Conservation (phyloP, 192 early-diverging fungal species). For the Backusella tuberculispora region DNA sequence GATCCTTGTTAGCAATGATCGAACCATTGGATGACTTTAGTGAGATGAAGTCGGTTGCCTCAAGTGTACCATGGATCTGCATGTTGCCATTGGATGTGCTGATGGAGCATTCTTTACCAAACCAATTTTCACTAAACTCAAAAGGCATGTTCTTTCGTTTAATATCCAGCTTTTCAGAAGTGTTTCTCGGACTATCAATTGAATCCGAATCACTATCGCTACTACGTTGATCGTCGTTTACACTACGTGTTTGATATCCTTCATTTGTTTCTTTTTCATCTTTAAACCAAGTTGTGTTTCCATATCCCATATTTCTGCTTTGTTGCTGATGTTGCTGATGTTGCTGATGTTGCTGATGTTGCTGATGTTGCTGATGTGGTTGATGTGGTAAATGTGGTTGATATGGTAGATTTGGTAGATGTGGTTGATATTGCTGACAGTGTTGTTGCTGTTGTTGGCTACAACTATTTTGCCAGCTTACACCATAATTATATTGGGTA, state of each 20-base stretch:
- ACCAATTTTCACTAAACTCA: neutral
- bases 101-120: neutral
- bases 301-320: neutral
- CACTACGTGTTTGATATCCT: neutral
- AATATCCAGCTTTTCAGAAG: neutral
- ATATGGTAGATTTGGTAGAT: no score
- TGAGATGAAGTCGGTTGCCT: neutral
- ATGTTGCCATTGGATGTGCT: neutral
- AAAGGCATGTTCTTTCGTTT: constrained; percentile 5
- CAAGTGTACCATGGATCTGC: neutral
- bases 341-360: neutral
- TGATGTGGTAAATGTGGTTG: no score
- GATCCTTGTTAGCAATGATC: neutral
- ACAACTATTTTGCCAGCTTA: neutral
- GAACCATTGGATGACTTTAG: neutral
- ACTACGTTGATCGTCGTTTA: neutral
- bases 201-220: neutral
- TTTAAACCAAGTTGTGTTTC: neutral
- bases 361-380: no score
- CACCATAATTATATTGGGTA: neutral
- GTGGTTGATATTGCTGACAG: no score
- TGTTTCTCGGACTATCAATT: neutral
- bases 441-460: no score
- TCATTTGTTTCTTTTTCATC: neutral
- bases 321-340: neutral